Base-by-base conservation (phyloP, 192 early-diverging fungal species). In the Chytriomyces hyalinus region DNA sequence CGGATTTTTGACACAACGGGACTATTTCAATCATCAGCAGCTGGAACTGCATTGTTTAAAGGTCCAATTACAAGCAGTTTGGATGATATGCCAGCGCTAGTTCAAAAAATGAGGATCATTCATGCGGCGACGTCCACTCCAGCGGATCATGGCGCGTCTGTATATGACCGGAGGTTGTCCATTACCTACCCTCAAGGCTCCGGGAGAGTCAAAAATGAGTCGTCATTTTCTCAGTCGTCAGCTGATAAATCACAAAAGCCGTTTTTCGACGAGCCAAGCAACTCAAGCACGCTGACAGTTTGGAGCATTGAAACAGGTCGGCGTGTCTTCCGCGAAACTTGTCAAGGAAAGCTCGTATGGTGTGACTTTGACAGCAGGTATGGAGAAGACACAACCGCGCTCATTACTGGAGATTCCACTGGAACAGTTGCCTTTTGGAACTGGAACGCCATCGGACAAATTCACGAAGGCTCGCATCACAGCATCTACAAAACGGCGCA, bases 351-450 rank as follows among this genome's bases (percentile, higher is more conserved):
- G 8, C 9, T 74, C 22, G 45, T 74, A 7, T 74, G 72, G 72
- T 64, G 57, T 26, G 61, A 74, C 61, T 74, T 74, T 63, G 72
- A 74, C 13, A 62, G 13, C 11, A 59, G 17, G 57, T 47, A n/a
- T 67, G 61, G 61, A 11, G 26, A 28, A 10, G 72, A 64, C 45
- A 48, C 26, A 7, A 67, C 24, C 46, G 43, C 72, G 36, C 44
- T 74, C 47, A 46, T 74, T 17, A 74, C 72, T 7, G 72, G 61
- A 15, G 72, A 74, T 64, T 17, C 57, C n/a, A 28, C 11, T 11
- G 72, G 72, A 63, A 10, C n/a, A 3, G 17, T 74, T 20, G 28
- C 36, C 17, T 36, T 74, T 20, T 74, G 72, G 72, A 61, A 61
- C 10, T 48, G 51, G 57, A 61, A 61, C 24, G 26, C 59, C 4